Percentiles rank a stretch among this genome's conserved stretches.
Conservation (phyloP, 2,329 filamentous ascomycete genomes). For the Aspergillus costaricaensis region DNA sequence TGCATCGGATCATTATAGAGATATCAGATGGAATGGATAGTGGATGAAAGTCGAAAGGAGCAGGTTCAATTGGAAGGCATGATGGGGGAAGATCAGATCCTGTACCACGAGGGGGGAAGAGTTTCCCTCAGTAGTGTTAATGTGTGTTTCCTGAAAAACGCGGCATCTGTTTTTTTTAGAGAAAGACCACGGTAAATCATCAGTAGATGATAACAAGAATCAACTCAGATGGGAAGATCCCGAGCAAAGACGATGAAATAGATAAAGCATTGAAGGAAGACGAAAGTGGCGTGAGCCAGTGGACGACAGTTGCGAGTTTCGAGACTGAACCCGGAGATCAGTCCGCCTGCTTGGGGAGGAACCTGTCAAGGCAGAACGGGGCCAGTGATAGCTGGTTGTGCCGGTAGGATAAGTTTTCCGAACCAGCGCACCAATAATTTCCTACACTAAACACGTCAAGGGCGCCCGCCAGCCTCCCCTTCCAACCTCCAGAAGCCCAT, state of each 20-base stretch:
- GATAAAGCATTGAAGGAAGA: not conserved
- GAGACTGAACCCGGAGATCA: not conserved
- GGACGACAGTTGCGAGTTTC: not conserved
- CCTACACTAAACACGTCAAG: not conserved
- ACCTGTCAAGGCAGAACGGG: not conserved
- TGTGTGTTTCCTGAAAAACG: not conserved
- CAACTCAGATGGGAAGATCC: not conserved
- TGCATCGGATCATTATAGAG: not conserved
- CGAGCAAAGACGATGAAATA: not conserved
- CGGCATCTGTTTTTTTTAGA: not conserved
- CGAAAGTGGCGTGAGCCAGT: not conserved
- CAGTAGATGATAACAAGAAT: not conserved
- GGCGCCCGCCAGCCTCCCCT: not conserved
- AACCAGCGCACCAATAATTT: not conserved
- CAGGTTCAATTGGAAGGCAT: not conserved
- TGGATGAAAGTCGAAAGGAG: not conserved
- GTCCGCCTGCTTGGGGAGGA: not conserved
- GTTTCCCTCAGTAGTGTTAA: not conserved
- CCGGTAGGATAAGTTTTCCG: slow-evolving; percentile 15
- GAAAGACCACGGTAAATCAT: not conserved
- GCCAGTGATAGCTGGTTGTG: not conserved
- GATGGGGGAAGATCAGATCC: not conserved
- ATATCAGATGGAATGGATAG: not conserved
- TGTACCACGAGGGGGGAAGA: not conserved
- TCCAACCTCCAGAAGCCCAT: not conserved